phyloP scores from a whole-genome alignment of 768 basidiomycete genomes.

The Phylloporus sp. region DNA sequence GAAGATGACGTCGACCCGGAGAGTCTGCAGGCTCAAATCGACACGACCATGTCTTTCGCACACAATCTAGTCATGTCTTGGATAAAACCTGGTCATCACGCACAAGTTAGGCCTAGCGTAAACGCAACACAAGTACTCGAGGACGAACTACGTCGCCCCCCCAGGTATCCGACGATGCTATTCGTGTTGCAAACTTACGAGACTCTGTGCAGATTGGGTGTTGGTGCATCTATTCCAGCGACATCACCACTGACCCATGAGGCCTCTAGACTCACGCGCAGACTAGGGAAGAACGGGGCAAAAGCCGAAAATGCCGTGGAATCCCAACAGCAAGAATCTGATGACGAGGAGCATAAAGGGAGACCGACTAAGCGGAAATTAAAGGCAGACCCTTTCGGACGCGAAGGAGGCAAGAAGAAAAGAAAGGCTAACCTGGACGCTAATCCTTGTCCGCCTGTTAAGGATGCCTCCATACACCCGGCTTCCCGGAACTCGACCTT shows the following conservation, averaged over 20 bases:
- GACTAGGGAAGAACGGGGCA: constrained; percentile 45
- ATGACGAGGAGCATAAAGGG: constrained; percentile 54
- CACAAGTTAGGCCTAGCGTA: constrained; percentile 30
- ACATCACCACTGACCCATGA: constrained; percentile 44
- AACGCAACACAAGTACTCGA: constrained; percentile 53
- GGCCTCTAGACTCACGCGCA: constrained; percentile 56
- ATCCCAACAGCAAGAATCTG: constrained; percentile 23
- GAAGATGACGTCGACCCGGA: constrained; percentile 62
- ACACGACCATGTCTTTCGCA: constrained; percentile 72
- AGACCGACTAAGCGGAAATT: constrained; percentile 55
- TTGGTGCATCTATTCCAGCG: constrained; percentile 61
- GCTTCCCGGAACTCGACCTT: neutral
- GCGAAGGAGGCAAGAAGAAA: constrained; percentile 37
- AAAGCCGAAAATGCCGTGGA: constrained; percentile 45
- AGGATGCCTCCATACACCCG: neutral
- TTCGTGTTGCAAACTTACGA: neutral
- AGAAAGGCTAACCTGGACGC: constrained; percentile 33
- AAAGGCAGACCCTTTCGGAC: constrained; percentile 52
- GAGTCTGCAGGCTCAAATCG: constrained; percentile 75
- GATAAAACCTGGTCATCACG: constrained; percentile 53
- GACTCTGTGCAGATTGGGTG: constrained; percentile 53
- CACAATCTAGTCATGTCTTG: constrained; percentile 72
- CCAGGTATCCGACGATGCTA: constrained; percentile 43
- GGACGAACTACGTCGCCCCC: constrained; percentile 63
- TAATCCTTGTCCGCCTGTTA: neutral